These are phyloP conservation scores for Beauveria sp. DNA, from an alignment of 2,329 filamentous ascomycete species.

Conservation along the genomic window DNA sequence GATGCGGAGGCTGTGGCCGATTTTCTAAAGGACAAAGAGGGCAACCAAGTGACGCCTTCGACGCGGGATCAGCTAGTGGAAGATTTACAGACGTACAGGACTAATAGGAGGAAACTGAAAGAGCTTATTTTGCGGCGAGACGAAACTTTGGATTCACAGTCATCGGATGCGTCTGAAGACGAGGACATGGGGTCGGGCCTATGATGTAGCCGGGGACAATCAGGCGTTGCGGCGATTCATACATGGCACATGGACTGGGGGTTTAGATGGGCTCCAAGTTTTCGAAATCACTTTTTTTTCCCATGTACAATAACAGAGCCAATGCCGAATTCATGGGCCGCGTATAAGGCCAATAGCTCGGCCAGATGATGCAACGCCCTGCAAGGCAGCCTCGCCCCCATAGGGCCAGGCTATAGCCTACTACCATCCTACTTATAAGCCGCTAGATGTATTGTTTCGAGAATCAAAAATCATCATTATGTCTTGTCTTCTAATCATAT, in stretches of 20 bases:
- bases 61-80: conserved; percentile 45
- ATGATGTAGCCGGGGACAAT: background rate
- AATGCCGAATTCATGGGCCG: too few species aligned
- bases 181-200: background rate
- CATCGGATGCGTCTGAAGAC: background rate
- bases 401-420: too few species aligned
- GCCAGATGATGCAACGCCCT: too few species aligned
- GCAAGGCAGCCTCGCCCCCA: too few species aligned
- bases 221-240: background rate
- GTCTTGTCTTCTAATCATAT: too few species aligned
- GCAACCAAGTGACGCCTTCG: conserved; percentile 52
- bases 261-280: background rate
- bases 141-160: conserved; percentile 29
- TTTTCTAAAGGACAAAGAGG: conserved; percentile 45
- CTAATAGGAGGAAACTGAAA: conserved; percentile 36
- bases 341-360: too few species aligned
- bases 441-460: too few species aligned
- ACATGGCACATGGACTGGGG: background rate
- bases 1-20: conserved; percentile 26
- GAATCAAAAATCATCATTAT: too few species aligned
- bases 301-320: too few species aligned
- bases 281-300: background rate
- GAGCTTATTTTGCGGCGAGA: conserved; percentile 35
- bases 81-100: conserved; percentile 35
- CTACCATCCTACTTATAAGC: too few species aligned